Evolutionary conservation across 202 grass and related monocot genomes (phyloP), one percentile per base, ranked within the genome.

Genomic region (Zizania palustris): DNA sequence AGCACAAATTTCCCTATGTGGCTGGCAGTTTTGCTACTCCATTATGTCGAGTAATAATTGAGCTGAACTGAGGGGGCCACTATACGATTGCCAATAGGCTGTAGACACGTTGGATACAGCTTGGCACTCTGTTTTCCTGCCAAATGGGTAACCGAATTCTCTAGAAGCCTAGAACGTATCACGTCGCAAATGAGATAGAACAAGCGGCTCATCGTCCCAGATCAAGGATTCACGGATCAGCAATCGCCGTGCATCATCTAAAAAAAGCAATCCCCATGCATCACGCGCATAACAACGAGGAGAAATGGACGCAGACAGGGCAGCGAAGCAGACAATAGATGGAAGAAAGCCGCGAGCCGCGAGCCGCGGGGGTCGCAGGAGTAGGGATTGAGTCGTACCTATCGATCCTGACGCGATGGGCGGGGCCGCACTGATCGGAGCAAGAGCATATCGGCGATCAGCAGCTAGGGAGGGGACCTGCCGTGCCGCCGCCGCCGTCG

Each of bases 71-170:
- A 50, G 13, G 33, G 42, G 0, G 33, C 38, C n/a, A 6, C 60
- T n/a, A 9, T 7, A 9, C 40, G n/a, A 9, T 18, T 9, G 60
- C 69, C 20, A 53, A 16, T 67, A 42, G 36, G 4, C 7, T 58
- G 20, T 12, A 18, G 37, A 11, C 60, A 66, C 76, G 44, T 72
- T 53, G 53, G 51, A 60, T 79, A 75, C 69, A 79, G 54, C 75
- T 73, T 42, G 21, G 37, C 56, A 0, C 45, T 28, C 7, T 11
- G 11, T 18, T 22, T 35, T 10, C 45, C 8, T 11, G 21, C 18
- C 11, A 5, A 19, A 9, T 15, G 14, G 50, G 16, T 53, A 18
- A 7, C 51, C 51, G n/a, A 55, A 55, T 20, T 55, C n/a, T 6
- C 51, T 19, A 55, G 51, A 55, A 20, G 28, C 28, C 28, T 28